Evolutionary conservation across 805 yeast species (phyloP).

Genomic region (Pichia pseudocactophila): DNA sequence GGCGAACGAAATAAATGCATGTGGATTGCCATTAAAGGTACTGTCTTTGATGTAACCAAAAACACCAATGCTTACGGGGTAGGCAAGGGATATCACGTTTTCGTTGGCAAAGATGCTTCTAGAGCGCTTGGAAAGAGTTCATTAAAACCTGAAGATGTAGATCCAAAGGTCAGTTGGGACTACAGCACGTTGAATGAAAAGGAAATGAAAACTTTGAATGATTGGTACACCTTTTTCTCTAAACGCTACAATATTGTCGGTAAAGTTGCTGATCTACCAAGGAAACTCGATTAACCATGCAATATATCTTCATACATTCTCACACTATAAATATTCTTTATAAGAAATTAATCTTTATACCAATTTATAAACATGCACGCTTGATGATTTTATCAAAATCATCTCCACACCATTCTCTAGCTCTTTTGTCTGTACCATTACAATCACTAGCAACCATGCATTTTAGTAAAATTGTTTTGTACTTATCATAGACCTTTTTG

Average conservation of each 20-base stretch:
- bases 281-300: background rate
- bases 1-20: constrained; percentile 29
- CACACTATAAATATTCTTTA: too few species aligned
- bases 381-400: constrained; percentile 39
- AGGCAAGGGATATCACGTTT: constrained; percentile 60
- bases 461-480: constrained; percentile 25
- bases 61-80: constrained; percentile 67
- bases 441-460: constrained; percentile 32
- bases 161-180: constrained; percentile 36
- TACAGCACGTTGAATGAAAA: constrained; percentile 45
- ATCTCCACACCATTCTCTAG: constrained; percentile 50
- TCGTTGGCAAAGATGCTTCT: constrained; percentile 73
- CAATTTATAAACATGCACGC: constrained; percentile 1
- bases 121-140: constrained; percentile 68
- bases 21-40: constrained; percentile 70
- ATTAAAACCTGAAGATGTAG: constrained; percentile 44
- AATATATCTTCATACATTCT: background rate
- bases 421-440: constrained; percentile 39
- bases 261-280: constrained; percentile 23
- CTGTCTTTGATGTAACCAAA: constrained; percentile 66
- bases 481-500: background rate
- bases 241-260: constrained; percentile 44
- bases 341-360: background rate
- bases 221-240: constrained; percentile 63
- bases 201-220: constrained; percentile 54